Evolutionary conservation across 2,329 filamentous ascomycete species (phyloP), one percentile per base, ranked within the genome.

Genomic region (Arthroderma uncinatum): DNA sequence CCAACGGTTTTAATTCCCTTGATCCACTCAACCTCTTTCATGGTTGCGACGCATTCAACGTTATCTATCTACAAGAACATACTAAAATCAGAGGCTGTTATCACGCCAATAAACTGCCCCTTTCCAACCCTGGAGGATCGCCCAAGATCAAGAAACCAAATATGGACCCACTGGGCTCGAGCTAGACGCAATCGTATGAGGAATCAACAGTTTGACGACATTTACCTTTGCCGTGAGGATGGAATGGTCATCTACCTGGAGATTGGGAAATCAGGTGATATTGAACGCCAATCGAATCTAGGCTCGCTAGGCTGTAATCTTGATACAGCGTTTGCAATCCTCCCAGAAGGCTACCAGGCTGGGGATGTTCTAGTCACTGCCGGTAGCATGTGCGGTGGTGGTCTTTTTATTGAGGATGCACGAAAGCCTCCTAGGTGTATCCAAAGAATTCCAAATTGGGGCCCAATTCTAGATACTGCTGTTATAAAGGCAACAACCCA

Each of bases 161-260:
- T 88, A 2, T 96, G 90, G 87, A 86, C 86, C 2, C 82, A 86
- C 23, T 98, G 92, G 91, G 83, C 89, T 28, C 82, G 88, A 59
- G 87, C 90, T 1, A 79, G 82, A 59, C 83, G 92, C 6, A 79
- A 83, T 23, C 79, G 79, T 59, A 72, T 75, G 10, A 86, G 85
- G 62, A 80, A 80, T 55, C 74, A 79, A 56, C 78, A 75, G 16
- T 82, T 84, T 36, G 93, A 97, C 66, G 83, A 85, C 59, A 83
- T 97, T 53, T 95, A 93, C 66, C 75, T 98, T 14, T 87, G 86
- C 9, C 83, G 91, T 56, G 92, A 97, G 71, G 92, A 97, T 67
- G 93, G 93, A 2, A 76, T 84, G 53, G 79, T 96, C 8, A 80
- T 84, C 56, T 87, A 86, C 62, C 71, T 92, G 3, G 84, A 89